Evolutionary conservation across 805 yeast genomes (phyloP).

Genomic region (Ogataea trehaloabstinens): DNA sequence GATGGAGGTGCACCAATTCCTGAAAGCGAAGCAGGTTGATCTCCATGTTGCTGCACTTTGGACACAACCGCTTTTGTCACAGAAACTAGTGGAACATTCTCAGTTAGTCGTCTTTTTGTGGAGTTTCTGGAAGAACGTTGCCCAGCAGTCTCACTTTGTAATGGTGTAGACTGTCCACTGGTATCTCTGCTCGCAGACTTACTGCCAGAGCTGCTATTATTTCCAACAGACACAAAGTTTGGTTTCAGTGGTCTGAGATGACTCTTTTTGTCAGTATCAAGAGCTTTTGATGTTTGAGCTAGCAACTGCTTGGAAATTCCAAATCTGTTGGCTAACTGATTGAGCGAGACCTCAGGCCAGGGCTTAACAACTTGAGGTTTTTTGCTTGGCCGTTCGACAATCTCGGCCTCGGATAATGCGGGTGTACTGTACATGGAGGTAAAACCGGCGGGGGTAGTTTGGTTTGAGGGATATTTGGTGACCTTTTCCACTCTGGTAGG

Average conservation of each 20-base stretch:
- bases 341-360: constrained; percentile 30
- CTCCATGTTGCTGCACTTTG: background rate
- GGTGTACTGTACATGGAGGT: constrained; percentile 27
- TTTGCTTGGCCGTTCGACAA: constrained; percentile 17
- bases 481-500: constrained; percentile 19
- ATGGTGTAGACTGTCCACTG: background rate
- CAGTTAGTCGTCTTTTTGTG: constrained; percentile 11
- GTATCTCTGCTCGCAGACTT: background rate
- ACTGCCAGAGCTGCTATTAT: background rate
- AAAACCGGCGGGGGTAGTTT: constrained; percentile 20
- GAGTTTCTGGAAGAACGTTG: constrained; percentile 16
- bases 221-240: constrained; percentile 3
- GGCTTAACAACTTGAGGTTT: constrained; percentile 24
- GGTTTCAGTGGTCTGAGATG: constrained; percentile 20
- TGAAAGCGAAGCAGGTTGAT: background rate
- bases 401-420: constrained; percentile 22
- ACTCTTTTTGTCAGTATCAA: constrained; percentile 12
- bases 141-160: constrained; percentile 1
- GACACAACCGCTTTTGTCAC: background rate
- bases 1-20: background rate
- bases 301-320: constrained; percentile 24
- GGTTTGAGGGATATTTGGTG: constrained; percentile 8
- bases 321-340: constrained; percentile 27
- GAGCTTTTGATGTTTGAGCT: constrained; percentile 11
- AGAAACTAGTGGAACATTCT: background rate